Base-by-base conservation (phyloP, 352 stramenopile species). In the Phytophthora sansomeana region DNA sequence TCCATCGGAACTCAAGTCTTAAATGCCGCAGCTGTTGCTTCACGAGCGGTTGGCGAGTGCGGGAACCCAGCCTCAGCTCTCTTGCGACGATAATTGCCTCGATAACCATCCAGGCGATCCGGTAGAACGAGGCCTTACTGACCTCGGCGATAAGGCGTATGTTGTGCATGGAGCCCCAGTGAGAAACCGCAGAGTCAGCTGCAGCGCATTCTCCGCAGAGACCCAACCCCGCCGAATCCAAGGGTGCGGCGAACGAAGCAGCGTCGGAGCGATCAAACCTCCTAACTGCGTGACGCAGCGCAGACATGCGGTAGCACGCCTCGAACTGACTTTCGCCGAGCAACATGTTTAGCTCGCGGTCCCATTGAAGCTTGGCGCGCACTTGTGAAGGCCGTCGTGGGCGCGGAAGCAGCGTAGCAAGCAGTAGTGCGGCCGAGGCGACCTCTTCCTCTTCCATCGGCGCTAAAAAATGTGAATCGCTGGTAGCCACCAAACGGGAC, bases 121-220 rank as follows among this genome's bases (percentile, higher is more conserved):
- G 39, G 13, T 52, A 61, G 30, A 42, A 42, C 10, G 53, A 61
- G 13, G 53, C 16, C 9, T 50, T 52, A 41, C 53, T 61, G 10
- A 52, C 9, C 1, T 41, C 41, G 2, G 53, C 48, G 11, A 60
- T 44, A 9, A 39, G 28, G 6, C 53, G 26, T 13, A 60, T 24
- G 41, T 60, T 41, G 33, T 52, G 53, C 28, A 52, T 51, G 0
- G 28, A 29, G 1, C 28, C 39, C 53, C 53, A 13, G 53, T 41
- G 7, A 52, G n/a, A 21, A 44, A 51, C n/a, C 53, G 8, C 8
- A 51, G 38, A 7, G 39, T 52, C 32, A 56, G 17, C 21, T 56
- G 33, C 33, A 46, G 33, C 13, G 49, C 32, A 24, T 56, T 56
- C 14, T 56, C 33, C 4, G 21, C 35, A 3, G 41, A 32, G 41